phyloP scores from a whole-genome alignment of 192 early-diverging fungal species.

The Backusella sp. region DNA sequence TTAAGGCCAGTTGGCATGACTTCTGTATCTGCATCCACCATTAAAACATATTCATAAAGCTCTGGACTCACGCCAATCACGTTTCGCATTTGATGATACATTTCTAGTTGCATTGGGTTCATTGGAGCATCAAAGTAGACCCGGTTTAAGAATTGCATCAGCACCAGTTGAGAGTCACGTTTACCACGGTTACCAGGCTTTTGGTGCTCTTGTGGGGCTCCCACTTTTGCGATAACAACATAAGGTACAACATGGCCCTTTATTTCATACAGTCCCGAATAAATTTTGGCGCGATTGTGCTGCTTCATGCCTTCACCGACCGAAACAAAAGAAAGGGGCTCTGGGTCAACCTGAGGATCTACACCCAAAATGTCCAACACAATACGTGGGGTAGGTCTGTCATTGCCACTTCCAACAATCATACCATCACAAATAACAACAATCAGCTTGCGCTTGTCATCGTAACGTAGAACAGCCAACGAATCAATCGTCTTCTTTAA shows the following conservation, averaged over 20 bases:
- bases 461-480: conserved; percentile 71
- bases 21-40: conserved; percentile 97
- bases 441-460: conserved; percentile 86
- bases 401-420: conserved; percentile 96
- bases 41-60: conserved; percentile 94
- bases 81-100: conserved; percentile 98
- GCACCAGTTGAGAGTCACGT: conserved; percentile 96
- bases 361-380: conserved; percentile 91
- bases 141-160: conserved; percentile 97
- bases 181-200: conserved; percentile 96
- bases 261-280: conserved; percentile 91
- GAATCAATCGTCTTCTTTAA: conserved; percentile 84
- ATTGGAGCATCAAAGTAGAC: conserved; percentile 93
- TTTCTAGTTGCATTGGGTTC: conserved; percentile 94
- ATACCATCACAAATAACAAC: conserved; percentile 90
- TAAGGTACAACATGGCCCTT: conserved; percentile 90
- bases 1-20: conserved; percentile 88
- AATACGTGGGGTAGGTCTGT: conserved; percentile 94
- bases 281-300: conserved; percentile 94
- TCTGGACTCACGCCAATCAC: conserved; percentile 95
- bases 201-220: conserved; percentile 75
- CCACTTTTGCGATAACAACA: conserved; percentile 91
- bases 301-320: conserved; percentile 90
- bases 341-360: conserved; percentile 71
- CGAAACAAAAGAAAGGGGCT: conserved; percentile 79